phyloP scores from a whole-genome alignment of 164 flowering plant species.

The Dillenia suffruticosa region DNA sequence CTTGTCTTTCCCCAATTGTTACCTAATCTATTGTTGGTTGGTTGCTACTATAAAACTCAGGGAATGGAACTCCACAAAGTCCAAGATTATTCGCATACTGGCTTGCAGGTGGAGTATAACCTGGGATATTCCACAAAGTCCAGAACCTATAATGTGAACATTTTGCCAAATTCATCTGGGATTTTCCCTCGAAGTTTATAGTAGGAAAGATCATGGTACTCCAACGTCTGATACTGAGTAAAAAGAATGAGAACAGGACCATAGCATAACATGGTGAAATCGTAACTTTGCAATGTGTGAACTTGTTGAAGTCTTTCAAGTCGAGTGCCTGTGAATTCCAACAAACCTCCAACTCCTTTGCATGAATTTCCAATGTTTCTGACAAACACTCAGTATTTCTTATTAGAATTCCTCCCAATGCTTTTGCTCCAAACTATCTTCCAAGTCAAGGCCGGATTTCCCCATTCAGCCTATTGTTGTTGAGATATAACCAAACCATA shows the following conservation, averaged over 20 bases:
- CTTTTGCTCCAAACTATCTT: slow-evolving; percentile 58
- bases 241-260: slow-evolving; percentile 69
- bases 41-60: slow-evolving; percentile 38
- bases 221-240: slow-evolving; percentile 68
- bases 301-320: slow-evolving; percentile 71
- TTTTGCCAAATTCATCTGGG: slow-evolving; percentile 73
- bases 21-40: slow-evolving; percentile 11
- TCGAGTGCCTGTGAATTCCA: slow-evolving; percentile 81
- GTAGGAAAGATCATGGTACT: slow-evolving; percentile 87
- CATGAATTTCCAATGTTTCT: slow-evolving; percentile 83
- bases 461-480: slow-evolving; percentile 63
- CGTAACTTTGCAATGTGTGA: slow-evolving; percentile 67
- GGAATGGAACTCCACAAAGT: slow-evolving; percentile 86
- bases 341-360: slow-evolving; percentile 81
- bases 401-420: slow-evolving; percentile 62
- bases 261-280: slow-evolving; percentile 68
- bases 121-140: slow-evolving; percentile 70
- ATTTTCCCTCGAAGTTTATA: slow-evolving; percentile 67
- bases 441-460: slow-evolving; percentile 72
- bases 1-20: slow-evolving; percentile 7
- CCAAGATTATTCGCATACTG: slow-evolving; percentile 83
- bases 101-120: slow-evolving; percentile 76
- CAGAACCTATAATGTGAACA: slow-evolving; percentile 71
- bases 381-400: slow-evolving; percentile 74
- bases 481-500: slow-evolving; percentile 82